Evolutionary conservation across 192 early-diverging fungal species (phyloP), one percentile per base, ranked within the genome.

Genomic region (Coemansia sp.): DNA sequence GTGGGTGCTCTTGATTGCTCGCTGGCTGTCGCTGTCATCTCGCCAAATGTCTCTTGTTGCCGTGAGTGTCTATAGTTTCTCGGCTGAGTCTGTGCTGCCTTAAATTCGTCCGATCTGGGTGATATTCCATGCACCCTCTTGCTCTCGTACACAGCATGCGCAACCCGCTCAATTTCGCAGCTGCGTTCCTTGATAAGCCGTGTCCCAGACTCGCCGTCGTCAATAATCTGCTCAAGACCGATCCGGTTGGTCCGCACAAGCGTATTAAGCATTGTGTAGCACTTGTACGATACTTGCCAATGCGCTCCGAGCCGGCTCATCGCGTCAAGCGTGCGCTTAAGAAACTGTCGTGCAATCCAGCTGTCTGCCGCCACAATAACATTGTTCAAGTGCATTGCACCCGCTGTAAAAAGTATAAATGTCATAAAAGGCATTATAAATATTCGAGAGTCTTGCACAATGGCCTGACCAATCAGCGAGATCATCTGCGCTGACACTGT

Each of bases 341-440:
- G 75, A 33, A 77, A 82, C 7, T 68, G 68, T 4, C 80, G 67
- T n/a, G 80, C 80, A 55, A 77, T 68, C 75, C 71, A 68, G 66
- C 80, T 71, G 33, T 82, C 74, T 10, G 80, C 74, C 25, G 68
- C 71, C 27, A 77, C 75, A 65, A 82, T 77, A 58, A 82, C 68
- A 29, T 82, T 82, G 60, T 82, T 82, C 22, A 82, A 62, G 32
- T 82, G 80, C 71, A 82, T 74, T 2, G 80, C 74, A 19, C 80
- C 80, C 1, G 80, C 80, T 4, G 80, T 82, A 21, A 82, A 82
- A 71, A 74, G 72, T 71, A 77, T 77, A 57, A 82, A 82, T 8
- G 80, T 82, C 52, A 77, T 30, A 55, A 82, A 82, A 2, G 80
- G 80, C 80, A 82, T 82, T 42, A 82, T 82, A 55, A 74, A 73